Base-by-base conservation (phyloP, 164 flowering plant species). In the Nelumbo lutea region DNA sequence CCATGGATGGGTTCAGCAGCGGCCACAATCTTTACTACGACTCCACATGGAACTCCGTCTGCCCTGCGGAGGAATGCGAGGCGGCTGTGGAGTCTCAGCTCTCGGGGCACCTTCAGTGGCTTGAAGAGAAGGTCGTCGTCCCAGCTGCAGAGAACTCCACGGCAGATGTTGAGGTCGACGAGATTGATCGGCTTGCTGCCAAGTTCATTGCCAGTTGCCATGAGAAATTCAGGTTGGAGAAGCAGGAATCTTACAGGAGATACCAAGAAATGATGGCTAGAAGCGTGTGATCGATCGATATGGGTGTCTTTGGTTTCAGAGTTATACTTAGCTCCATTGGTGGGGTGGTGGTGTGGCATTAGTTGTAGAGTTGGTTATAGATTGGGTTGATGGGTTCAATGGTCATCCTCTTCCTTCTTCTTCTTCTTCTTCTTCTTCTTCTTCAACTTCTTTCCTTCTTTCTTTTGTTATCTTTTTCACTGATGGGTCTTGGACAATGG, bases 191-290 rank as follows among this genome's bases (percentile, higher is more conserved):
- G 73, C 86, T 91, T 5, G 99, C 98, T 0, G 97, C 91, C 53
- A 48, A 77, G 88, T 96, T 96, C 78, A 96, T 96, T n/a, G 93
- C 90, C 0, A 84, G 61, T 43, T 90, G 89, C 73, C 98, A 93
- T 79, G 98, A 91, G 78, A 90, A 90, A 73, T 96, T 96, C 77
- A 79, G 80, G 76, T 75, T 96, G 88, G 99, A 96, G 91, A 96
- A 96, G 83, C 85, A 82, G 51, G 99, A 96, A 74, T 96, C 99
- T 2, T 83, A 87, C 42, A 84, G 98, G 81, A 87, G 88, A 72
- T 92, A 82, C 72, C 96, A 93, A 69, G 99, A 93, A 64, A 90
- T 93, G 96, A 77, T 96, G 72, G 93, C 90, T 53, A 90, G 97
- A 83, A 84, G 99, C 81, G 68, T 86, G 77, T 92, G 82, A 71